Evolutionary conservation across 495 filamentous ascomycete species (phyloP).

Genomic region (Hypoxylon lenormandii): DNA sequence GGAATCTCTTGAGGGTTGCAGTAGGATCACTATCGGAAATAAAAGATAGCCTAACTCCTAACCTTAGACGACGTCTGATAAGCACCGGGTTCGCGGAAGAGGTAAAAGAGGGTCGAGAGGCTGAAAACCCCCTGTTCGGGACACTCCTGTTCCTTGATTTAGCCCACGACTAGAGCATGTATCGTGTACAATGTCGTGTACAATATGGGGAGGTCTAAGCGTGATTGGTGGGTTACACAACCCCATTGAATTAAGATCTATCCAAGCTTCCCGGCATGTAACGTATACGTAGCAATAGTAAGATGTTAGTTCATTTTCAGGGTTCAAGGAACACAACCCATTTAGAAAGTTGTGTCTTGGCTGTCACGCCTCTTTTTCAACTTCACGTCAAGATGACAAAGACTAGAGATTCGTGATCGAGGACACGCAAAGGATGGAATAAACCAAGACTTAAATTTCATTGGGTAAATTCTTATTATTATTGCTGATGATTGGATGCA

Average conservation of each 20-base stretch:
- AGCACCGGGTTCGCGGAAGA: conserved; percentile 7
- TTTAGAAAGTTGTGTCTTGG: conserved; percentile 20
- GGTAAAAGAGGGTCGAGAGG: conserved; percentile 19
- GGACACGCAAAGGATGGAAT: no score
- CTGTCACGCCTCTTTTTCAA: conserved; percentile 42
- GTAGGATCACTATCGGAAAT: conserved; percentile 23
- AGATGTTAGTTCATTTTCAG: background rate
- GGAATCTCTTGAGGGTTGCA: background rate
- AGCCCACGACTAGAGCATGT: background rate
- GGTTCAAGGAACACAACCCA: conserved; percentile 18
- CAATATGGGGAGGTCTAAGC: background rate
- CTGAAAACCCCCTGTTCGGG: conserved; percentile 33
- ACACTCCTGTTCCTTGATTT: conserved; percentile 33
- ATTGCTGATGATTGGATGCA: conserved; percentile 8
- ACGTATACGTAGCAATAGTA: conserved; percentile 1
- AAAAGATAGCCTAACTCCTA: conserved; percentile 15
- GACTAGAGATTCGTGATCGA: no score
- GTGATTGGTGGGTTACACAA: conserved; percentile 20
- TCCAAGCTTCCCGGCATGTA: conserved; percentile 10
- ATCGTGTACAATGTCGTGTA: conserved; percentile 14
- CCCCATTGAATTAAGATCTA: conserved; percentile 19
- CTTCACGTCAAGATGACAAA: conserved; percentile 37
- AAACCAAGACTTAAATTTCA: background rate
- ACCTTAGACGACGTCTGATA: conserved; percentile 22
- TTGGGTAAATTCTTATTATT: conserved; percentile 1